phyloP scores from a whole-genome alignment of 148 eudicot genomes.

The Rhododendron griersonianum region DNA sequence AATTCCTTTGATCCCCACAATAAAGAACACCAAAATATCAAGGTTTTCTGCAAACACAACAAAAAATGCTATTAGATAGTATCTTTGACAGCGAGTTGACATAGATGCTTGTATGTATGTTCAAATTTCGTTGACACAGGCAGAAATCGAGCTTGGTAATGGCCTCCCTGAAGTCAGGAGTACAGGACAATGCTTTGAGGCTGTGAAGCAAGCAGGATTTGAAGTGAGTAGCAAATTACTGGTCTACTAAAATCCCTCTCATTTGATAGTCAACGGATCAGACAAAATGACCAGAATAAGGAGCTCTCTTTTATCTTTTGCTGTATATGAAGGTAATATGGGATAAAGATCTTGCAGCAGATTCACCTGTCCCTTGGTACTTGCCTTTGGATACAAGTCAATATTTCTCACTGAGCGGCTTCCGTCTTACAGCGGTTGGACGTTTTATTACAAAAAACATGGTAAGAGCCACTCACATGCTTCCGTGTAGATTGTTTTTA shows the following conservation, averaged over 20 bases:
- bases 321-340: conserved; percentile 51
- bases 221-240: conserved; percentile 51
- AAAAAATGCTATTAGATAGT: background rate
- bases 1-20: conserved; percentile 71
- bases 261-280: background rate
- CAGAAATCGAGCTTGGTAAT: conserved; percentile 88
- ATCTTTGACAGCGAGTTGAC: background rate
- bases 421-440: conserved; percentile 80
- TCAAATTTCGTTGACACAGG: conserved; percentile 34
- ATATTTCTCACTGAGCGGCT: conserved; percentile 62
- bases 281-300: background rate
- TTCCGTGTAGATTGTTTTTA: background rate
- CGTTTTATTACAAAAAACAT: conserved; percentile 77
- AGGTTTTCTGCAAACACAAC: conserved; percentile 40
- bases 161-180: conserved; percentile 95
- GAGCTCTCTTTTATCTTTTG: background rate
- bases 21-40: conserved; percentile 77
- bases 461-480: conserved; percentile 36
- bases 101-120: background rate
- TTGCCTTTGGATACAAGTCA: conserved; percentile 77
- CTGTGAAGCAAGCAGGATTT: conserved; percentile 87
- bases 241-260: background rate
- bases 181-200: conserved; percentile 77
- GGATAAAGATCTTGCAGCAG: conserved; percentile 79
- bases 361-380: conserved; percentile 94